These are phyloP conservation scores for Metschnikowia lochheadii DNA, from an alignment of 805 yeast genomes.

Conservation along the genomic window DNA sequence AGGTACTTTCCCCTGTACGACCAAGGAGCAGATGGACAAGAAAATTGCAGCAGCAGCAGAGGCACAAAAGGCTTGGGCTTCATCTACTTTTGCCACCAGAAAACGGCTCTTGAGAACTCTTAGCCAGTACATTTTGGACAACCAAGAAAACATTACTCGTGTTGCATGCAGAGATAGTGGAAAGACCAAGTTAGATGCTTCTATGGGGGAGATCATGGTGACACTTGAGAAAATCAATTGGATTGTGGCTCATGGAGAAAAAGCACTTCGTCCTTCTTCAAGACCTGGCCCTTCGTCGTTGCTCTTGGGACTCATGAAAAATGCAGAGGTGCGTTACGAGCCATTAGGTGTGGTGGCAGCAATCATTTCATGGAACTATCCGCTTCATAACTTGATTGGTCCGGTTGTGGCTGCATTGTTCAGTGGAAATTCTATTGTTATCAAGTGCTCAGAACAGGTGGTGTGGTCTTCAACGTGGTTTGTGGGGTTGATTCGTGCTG, in stretches of 20 bases:
- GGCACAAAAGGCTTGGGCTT: conserved; percentile 52
- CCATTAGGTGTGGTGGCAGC: conserved; percentile 90
- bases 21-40: conserved; percentile 66
- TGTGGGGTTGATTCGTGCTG: conserved; percentile 63
- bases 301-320: conserved; percentile 77
- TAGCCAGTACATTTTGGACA: conserved; percentile 63
- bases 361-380: conserved; percentile 95
- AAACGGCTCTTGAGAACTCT: conserved; percentile 69
- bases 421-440: conserved; percentile 86
- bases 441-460: conserved; percentile 94
- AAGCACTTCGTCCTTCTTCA: conserved; percentile 59
- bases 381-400: conserved; percentile 90
- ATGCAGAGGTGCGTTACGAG: conserved; percentile 90
- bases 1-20: conserved; percentile 64
- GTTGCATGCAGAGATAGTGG: conserved; percentile 97
- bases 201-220: conserved; percentile 94
- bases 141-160: conserved; percentile 84
- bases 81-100: conserved; percentile 60
- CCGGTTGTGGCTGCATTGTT: conserved; percentile 86
- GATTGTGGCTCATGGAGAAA: conserved; percentile 81
- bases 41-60: conserved; percentile 48
- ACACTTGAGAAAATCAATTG: conserved; percentile 90
- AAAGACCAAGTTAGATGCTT: conserved; percentile 91
- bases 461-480: conserved; percentile 90
- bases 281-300: conserved; percentile 87